Conservation (phyloP, 192 early-diverging fungal species). For the Glomus cerebriforme region DNA sequence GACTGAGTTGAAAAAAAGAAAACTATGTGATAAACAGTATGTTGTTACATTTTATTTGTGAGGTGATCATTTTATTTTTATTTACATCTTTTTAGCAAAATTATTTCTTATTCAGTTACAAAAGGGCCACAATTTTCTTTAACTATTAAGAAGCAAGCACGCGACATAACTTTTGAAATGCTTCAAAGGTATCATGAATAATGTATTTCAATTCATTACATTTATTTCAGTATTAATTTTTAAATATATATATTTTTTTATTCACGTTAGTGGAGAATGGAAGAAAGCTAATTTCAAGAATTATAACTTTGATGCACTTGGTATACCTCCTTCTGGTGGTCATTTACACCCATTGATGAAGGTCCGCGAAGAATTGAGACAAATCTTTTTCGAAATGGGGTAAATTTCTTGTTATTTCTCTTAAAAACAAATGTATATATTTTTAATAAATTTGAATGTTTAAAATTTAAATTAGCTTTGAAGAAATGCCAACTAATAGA, state of each 20-base stretch:
- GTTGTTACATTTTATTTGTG: conserved; percentile 24
- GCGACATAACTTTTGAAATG: conserved; percentile 95
- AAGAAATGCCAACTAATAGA: conserved; percentile 98
- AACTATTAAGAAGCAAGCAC: conserved; percentile 84
- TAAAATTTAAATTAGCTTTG: conserved; percentile 57
- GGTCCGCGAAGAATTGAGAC: conserved; percentile 97
- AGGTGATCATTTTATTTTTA: not conserved
- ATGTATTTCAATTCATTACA: not conserved
- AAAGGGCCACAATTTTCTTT: conserved; percentile 92
- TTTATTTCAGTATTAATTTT: not conserved
- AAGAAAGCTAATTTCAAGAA: conserved; percentile 94
- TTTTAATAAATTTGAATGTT: not conserved
- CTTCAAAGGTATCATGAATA: conserved; percentile 58
- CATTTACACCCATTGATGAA: conserved; percentile 98
- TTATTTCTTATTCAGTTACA: conserved; percentile 76
- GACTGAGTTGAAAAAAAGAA: conserved; percentile 78
- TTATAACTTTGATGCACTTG: conserved; percentile 96
- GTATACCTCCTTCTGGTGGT: conserved; percentile 79
- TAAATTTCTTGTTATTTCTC: conserved; percentile 24
- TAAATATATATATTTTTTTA: too few species aligned
- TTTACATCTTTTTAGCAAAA: conserved; percentile 54
- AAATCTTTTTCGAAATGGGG: conserved; percentile 99
- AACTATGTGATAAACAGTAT: conserved; percentile 68
- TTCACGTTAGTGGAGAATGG: conserved; percentile 78
- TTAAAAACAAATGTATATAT: not conserved